Evolutionary conservation across 2,329 filamentous ascomycete species (phyloP).

Genomic region (Fusarium sp.): DNA sequence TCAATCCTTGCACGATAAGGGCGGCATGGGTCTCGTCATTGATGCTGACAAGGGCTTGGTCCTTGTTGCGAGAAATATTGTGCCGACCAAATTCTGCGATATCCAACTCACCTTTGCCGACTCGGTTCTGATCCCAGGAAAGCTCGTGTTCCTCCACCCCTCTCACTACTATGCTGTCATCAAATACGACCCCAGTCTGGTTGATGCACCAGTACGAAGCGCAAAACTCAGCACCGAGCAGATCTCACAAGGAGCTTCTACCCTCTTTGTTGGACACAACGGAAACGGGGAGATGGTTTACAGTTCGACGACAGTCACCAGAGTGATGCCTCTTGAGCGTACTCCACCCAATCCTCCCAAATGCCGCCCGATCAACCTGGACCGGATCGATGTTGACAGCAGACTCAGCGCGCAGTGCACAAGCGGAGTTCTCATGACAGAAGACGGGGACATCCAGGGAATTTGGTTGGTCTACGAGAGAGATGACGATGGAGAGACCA

Average conservation of each 20-base stretch:
- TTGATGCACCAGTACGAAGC: constrained; percentile 90
- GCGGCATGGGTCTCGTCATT: constrained; percentile 94
- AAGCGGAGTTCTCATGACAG: constrained; percentile 88
- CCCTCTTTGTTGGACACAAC: constrained; percentile 97
- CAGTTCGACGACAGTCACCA: constrained; percentile 92
- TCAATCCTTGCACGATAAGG: constrained; percentile 74
- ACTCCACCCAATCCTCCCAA: constrained; percentile 92
- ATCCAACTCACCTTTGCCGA: constrained; percentile 98
- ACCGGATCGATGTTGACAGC: constrained; percentile 96
- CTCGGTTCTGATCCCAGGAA: constrained; percentile 92
- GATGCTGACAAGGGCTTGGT: constrained; percentile 96
- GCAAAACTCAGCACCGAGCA: constrained; percentile 83
- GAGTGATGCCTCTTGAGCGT: constrained; percentile 93
- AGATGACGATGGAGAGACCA: constrained; percentile 26
- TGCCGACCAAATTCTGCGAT: constrained; percentile 96
- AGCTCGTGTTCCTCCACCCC: constrained; percentile 95
- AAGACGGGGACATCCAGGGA: constrained; percentile 92
- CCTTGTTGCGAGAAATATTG: constrained; percentile 90
- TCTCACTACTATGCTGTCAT: constrained; percentile 96
- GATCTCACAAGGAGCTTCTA: constrained; percentile 92
- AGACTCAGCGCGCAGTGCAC: constrained; percentile 90
- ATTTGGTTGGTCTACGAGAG: constrained; percentile 86
- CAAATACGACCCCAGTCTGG: constrained; percentile 91
- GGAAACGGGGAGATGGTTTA: constrained; percentile 94
- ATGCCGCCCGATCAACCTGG: constrained; percentile 94